These are phyloP conservation scores for Lasiosphaeris hirsuta DNA, from an alignment of 495 filamentous ascomycete genomes.

Conservation along the genomic window DNA sequence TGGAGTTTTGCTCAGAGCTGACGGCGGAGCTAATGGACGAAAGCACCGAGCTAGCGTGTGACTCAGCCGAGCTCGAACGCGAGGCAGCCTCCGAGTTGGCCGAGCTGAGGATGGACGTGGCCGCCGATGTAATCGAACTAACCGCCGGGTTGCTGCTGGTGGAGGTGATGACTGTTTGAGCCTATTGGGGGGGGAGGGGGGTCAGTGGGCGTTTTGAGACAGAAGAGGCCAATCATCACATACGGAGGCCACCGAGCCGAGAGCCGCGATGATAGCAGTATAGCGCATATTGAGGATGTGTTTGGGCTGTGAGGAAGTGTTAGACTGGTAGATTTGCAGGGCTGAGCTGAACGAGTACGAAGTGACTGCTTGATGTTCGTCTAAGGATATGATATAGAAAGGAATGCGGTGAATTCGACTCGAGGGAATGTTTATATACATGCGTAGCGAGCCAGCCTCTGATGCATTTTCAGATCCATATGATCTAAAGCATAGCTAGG, in stretches of 20 bases:
- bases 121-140: constrained; percentile 16
- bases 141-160: constrained; percentile 17
- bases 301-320: neutral
- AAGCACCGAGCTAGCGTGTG: constrained; percentile 5
- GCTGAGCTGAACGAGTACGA: constrained; percentile 5
- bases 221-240: neutral
- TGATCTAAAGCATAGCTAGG: too few species aligned
- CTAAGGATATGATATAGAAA: neutral
- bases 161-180: constrained; percentile 18
- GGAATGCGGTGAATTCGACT: neutral
- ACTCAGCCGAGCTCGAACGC: constrained; percentile 1
- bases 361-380: too few species aligned
- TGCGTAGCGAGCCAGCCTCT: too few species aligned
- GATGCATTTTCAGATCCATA: too few species aligned
- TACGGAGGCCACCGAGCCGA: constrained; percentile 28
- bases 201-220: constrained; percentile 7
- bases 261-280: constrained; percentile 22
- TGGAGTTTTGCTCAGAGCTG: constrained; percentile 7
- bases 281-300: constrained; percentile 24
- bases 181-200: constrained; percentile 12
- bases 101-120: constrained; percentile 17
- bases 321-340: neutral
- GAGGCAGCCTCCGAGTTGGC: constrained; percentile 14
- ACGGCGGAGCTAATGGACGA: neutral
- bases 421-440: neutral